Percentiles rank a stretch among this genome's conserved stretches.
phyloP scores from a whole-genome alignment of 169 alveolate species.

The Cyclospora cayetanensis region DNA sequence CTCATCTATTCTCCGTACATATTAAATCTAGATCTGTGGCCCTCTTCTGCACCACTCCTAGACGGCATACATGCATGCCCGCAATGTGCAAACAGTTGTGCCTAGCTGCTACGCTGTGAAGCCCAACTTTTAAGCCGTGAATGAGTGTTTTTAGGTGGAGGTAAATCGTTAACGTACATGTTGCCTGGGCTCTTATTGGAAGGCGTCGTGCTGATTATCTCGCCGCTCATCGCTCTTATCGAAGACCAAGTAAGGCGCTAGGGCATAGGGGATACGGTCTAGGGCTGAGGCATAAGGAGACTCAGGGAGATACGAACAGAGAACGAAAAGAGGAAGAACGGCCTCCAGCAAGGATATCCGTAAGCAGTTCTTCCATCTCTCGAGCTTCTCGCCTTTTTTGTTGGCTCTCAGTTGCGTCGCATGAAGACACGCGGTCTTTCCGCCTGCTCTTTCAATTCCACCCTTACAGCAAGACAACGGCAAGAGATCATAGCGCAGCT shows the following conservation, averaged over 20 bases:
- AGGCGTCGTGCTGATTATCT: slow-evolving; percentile 90
- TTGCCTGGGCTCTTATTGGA: slow-evolving; percentile 86
- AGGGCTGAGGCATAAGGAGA: slow-evolving; percentile 26
- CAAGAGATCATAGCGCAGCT: not conserved
- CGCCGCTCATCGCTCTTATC: slow-evolving; percentile 93
- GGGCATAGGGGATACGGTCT: not conserved
- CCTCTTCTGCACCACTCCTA: not conserved
- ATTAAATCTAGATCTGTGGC: not conserved
- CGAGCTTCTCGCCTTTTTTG: not conserved
- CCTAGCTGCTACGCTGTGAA: not conserved
- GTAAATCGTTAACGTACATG: slow-evolving; percentile 92
- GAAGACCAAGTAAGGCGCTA: slow-evolving; percentile 89
- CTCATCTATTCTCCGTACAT: too few relatives aligned
- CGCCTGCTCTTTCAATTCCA: slow-evolving; percentile 21
- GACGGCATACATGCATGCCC: not conserved
- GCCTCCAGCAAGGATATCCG: too few relatives aligned
- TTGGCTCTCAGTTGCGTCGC: slow-evolving; percentile 71
- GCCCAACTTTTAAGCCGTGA: not conserved
- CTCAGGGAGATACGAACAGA: not conserved
- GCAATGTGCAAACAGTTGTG: not conserved
- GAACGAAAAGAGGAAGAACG: not conserved
- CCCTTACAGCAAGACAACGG: not conserved
- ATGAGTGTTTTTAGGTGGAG: slow-evolving; percentile 85
- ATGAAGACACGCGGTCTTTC: slow-evolving; percentile 15
- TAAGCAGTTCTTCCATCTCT: too few relatives aligned